phyloP scores from a whole-genome alignment of 352 stramenopile genomes.

The Phytophthora macrochlamydospora region DNA sequence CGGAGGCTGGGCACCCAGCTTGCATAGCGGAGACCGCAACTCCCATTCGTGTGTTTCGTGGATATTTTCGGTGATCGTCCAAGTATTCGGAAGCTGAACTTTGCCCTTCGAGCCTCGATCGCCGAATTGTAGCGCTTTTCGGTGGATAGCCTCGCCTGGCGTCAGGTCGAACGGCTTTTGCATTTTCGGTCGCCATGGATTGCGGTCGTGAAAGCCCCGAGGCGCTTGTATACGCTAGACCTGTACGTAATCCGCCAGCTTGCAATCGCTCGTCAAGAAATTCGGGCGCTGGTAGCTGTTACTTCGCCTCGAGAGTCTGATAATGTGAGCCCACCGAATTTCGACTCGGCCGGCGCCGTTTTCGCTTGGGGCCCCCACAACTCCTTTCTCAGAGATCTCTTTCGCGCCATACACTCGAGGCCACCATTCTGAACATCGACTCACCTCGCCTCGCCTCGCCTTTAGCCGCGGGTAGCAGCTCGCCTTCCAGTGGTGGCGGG shows the following conservation, averaged over 20 bases:
- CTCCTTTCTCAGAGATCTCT: conserved; percentile 15
- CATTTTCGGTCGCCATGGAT: conserved; percentile 1
- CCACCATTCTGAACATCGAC: conserved; percentile 14
- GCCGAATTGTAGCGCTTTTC: conserved; percentile 16
- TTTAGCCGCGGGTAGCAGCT: conserved; percentile 10
- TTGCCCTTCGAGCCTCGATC: conserved; percentile 11
- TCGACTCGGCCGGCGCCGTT: not conserved
- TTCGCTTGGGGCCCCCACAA: conserved; percentile 4
- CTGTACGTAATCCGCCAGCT: too few relatives aligned
- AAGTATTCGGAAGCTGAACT: conserved; percentile 9
- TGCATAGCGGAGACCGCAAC: conserved; percentile 4
- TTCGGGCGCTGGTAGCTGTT: not conserved
- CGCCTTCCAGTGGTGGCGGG: not conserved
- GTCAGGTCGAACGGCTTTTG: conserved; percentile 28
- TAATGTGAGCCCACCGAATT: conserved; percentile 9
- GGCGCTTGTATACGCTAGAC: not conserved
- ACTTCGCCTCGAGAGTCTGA: not conserved
- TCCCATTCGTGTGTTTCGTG: not conserved
- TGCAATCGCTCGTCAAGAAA: not conserved
- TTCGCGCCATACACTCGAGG: conserved; percentile 19
- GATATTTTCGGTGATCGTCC: conserved; percentile 29
- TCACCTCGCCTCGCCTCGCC: conserved; percentile 20
- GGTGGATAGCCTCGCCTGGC: conserved; percentile 33
- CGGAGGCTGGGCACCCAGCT: conserved; percentile 25
- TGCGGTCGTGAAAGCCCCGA: conserved; percentile 1